Evolutionary conservation across 2,329 filamentous ascomycete species (phyloP), one percentile per base, ranked within the genome.

Genomic region (Cladosporium sp.): DNA sequence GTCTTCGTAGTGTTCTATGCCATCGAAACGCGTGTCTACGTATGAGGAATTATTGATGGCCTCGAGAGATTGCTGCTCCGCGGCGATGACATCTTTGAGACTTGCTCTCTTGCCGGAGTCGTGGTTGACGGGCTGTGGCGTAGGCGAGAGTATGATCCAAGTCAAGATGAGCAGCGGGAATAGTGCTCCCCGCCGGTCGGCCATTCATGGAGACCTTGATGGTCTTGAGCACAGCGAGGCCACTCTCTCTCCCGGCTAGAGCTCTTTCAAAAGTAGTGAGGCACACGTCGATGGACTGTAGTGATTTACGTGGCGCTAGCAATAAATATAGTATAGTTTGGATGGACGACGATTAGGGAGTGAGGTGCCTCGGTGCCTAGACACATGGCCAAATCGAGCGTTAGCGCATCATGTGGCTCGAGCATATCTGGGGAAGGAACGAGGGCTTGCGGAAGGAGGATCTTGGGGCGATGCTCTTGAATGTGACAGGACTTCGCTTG

Each of bases 61-160:
- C 13, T 73, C 72, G 19, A 84, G 73, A 56, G 78, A 77, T 61
- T 75, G 71, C 64, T 77, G 76, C 70, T 85, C 81, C 60, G 77
- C 74, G 17, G 72, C 71, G 56, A 83, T 71, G 57, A 79, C 74
- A 61, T 78, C 74, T 58, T 81, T 76, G 52, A 76, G 70, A 59
- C 75, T 73, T n/a, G 70, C 71, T 59, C 74, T 71, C 54, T 76
- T 72, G 50, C 73, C 68, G 51, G 35, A 25, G 20, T 52, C 56
- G 15, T 51, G 50, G 20, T 53, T 37, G 49, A 40, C 48, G 17
- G 40, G 15, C 35, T 58, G 56, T 44, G 50, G 48, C 6, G 42
- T 37, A 3, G 78, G 79, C 50, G 77, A 78, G 58, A 82, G 71
- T 60, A 82, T 75, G 57, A 83, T 74, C 71, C 82, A 82, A 60